Conservation (phyloP, 345 rosid species). For the Odontarrhena argentea region DNA sequence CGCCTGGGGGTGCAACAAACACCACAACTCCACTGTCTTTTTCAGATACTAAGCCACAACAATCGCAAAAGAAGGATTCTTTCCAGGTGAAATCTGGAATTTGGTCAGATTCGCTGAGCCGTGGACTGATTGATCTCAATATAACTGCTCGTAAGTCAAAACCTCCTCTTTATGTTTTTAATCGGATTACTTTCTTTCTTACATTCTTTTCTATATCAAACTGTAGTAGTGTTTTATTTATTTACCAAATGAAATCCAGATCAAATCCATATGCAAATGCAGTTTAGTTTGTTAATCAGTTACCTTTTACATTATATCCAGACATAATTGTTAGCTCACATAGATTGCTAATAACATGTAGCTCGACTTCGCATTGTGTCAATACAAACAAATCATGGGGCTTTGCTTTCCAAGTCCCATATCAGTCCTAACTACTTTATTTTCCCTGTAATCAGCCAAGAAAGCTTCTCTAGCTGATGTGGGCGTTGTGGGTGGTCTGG, state of each 20-base stretch:
- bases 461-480: conserved; percentile 85
- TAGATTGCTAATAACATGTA: conserved; percentile 4
- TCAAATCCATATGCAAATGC: conserved; percentile 9
- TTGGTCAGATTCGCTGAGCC: conserved; percentile 97
- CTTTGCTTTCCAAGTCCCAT: conserved; percentile 3
- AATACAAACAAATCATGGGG: not conserved
- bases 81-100: conserved; percentile 93
- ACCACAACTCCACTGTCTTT: conserved; percentile 45
- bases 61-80: conserved; percentile 54
- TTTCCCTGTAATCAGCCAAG: conserved; percentile 69
- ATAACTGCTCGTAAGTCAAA: conserved; percentile 90
- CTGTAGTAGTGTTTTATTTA: not conserved
- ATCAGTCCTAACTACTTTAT: conserved; percentile 9
- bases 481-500: conserved; percentile 76
- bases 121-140: conserved; percentile 96
- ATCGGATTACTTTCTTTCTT: conserved; percentile 9
- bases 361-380: conserved; percentile 9
- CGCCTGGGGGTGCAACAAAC: conserved; percentile 46
- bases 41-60: conserved; percentile 45
- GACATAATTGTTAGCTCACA: not conserved
- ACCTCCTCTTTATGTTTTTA: conserved; percentile 14
- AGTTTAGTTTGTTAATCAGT: not conserved
- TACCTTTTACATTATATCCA: not conserved
- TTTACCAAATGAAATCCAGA: not conserved
- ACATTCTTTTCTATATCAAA: not conserved